Conservation (phyloP, 164 flowering plant genomes). For the Chloranthus sessilifolius region DNA sequence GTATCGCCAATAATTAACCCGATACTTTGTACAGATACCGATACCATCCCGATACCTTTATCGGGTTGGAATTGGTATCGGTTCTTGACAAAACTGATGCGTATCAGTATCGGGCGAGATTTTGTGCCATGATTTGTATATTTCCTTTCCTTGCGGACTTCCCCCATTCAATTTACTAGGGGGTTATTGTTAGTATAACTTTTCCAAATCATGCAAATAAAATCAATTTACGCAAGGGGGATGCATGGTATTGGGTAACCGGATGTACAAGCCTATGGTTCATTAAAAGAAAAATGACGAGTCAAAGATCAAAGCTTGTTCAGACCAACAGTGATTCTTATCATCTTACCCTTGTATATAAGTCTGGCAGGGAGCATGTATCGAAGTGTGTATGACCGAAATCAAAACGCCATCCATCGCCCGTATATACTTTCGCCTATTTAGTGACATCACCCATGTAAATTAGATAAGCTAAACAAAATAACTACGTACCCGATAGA, state of each 20-base stretch:
- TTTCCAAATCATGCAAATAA: neutral
- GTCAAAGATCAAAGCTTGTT: neutral
- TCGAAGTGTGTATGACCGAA: conserved; percentile 44
- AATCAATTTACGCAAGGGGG: too few species aligned
- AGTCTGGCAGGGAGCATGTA: conserved; percentile 47
- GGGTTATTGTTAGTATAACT: neutral
- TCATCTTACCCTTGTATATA: conserved; percentile 38
- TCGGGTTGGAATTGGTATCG: too few species aligned
- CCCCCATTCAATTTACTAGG: too few species aligned
- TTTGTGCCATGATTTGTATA: too few species aligned
- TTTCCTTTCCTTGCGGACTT: too few species aligned
- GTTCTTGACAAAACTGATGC: too few species aligned
- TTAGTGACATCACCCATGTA: neutral
- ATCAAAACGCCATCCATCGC: conserved; percentile 50
- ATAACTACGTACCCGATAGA: neutral
- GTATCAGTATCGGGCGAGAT: too few species aligned
- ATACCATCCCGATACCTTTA: too few species aligned
- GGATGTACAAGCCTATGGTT: too few species aligned
- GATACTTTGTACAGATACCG: too few species aligned
- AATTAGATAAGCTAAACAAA: conserved; percentile 2
- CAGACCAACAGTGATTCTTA: neutral
- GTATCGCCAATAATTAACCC: too few species aligned
- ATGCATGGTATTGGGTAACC: too few species aligned
- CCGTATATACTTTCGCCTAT: conserved; percentile 43
- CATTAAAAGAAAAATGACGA: neutral